phyloP scores from a whole-genome alignment of 2,329 filamentous ascomycete genomes.

The Microsporum ferrugineum region DNA sequence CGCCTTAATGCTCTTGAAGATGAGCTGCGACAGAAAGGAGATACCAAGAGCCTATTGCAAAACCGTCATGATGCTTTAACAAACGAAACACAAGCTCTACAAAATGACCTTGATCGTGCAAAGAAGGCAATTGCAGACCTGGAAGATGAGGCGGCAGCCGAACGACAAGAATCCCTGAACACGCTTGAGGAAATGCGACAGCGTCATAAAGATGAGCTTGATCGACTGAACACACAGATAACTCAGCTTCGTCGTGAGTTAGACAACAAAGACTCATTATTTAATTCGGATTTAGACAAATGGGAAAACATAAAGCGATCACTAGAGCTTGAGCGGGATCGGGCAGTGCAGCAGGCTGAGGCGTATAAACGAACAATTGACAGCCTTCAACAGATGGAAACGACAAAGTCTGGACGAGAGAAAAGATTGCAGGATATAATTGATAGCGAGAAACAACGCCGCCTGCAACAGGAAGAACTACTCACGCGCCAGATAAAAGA shows the following conservation, averaged over 20 bases:
- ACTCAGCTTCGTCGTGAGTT: conserved; percentile 53
- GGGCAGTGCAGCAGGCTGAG: conserved; percentile 55
- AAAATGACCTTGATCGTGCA: conserved; percentile 47
- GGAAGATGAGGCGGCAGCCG: conserved; percentile 39
- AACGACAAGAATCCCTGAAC: conserved; percentile 48
- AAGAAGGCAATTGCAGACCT: conserved; percentile 37
- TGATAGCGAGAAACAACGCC: conserved; percentile 58
- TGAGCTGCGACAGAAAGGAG: conserved; percentile 47
- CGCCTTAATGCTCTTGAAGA: conserved; percentile 47
- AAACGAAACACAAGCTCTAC: conserved; percentile 54
- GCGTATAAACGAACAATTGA: conserved; percentile 61
- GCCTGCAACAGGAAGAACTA: conserved; percentile 58
- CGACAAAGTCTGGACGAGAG: conserved; percentile 56
- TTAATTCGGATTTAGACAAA: conserved; percentile 59
- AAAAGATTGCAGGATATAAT: conserved; percentile 55
- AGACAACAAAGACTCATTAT: conserved; percentile 57
- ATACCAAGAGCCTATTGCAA: conserved; percentile 59
- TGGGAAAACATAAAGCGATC: conserved; percentile 58
- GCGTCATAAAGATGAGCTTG: conserved; percentile 45
- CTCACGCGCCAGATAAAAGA: conserved; percentile 64
- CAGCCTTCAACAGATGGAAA: conserved; percentile 56
- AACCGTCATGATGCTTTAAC: conserved; percentile 56
- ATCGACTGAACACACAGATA: conserved; percentile 45
- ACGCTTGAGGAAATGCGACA: conserved; percentile 49
- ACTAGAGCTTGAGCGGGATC: conserved; percentile 54